Conservation (phyloP, 1,139 yeast genomes). For the Yarrowia galli region DNA sequence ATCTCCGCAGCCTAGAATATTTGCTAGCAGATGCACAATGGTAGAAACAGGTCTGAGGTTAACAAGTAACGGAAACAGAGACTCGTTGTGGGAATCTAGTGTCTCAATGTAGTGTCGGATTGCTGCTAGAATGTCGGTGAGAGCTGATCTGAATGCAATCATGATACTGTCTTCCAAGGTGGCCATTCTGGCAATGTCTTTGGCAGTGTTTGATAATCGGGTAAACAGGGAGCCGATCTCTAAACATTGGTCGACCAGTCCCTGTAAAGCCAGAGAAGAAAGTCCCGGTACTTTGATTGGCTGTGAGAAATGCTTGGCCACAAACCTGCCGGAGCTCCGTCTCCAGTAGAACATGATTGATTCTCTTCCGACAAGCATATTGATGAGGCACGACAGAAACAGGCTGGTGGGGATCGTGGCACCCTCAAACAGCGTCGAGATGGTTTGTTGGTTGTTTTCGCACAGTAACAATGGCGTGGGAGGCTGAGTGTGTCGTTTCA, state of each 20-base stretch:
- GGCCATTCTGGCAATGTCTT: conserved; percentile 4
- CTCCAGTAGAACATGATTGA: conserved; percentile 24
- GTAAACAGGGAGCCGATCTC: conserved; percentile 5
- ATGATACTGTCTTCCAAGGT: conserved; percentile 9
- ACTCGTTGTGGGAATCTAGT: not conserved
- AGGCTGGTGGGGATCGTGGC: conserved; percentile 12
- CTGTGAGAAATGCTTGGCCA: not conserved
- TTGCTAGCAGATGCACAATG: conserved; percentile 19
- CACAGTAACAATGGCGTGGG: conserved; percentile 8
- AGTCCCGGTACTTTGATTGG: conserved; percentile 15
- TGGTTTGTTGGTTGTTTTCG: conserved; percentile 5
- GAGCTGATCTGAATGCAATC: conserved; percentile 12
- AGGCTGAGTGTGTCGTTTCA: conserved; percentile 1
- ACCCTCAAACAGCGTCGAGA: conserved; percentile 11
- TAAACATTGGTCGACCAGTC: conserved; percentile 2
- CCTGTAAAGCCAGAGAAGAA: conserved; percentile 1
- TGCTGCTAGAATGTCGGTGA: conserved; percentile 9
- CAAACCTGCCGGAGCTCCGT: not conserved
- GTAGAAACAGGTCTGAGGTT: not conserved
- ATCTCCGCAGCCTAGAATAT: conserved; percentile 24
- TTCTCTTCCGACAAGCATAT: conserved; percentile 18
- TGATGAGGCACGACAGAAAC: conserved; percentile 9
- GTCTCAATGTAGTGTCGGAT: conserved; percentile 12
- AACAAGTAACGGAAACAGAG: not conserved
- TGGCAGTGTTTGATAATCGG: not conserved